A percentile compares a stretch with the other conserved stretches of the same genome.
Conservation (phyloP, 1,284 basidiomycete species). For the Porogramme epimiltina region DNA sequence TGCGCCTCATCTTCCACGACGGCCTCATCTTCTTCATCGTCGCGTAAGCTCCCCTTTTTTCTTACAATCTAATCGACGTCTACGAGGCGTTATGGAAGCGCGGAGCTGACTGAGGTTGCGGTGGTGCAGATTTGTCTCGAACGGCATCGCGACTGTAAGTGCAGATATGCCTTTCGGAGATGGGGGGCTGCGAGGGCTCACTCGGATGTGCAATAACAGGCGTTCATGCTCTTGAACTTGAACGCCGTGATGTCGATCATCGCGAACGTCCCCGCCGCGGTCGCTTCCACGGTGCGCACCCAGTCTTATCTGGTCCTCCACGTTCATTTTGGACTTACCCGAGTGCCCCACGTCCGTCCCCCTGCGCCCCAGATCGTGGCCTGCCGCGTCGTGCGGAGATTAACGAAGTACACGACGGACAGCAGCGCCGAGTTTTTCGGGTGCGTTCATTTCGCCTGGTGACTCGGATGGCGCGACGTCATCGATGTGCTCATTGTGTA, state of each 20-base stretch:
- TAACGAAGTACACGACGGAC: constrained; percentile 56
- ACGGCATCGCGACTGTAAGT: constrained; percentile 64
- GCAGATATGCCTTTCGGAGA: no score
- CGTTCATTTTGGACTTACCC: no score
- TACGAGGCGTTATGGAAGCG: no score
- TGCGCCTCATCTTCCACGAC: constrained; percentile 67
- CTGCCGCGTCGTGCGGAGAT: constrained; percentile 65
- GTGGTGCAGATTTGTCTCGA: constrained; percentile 57
- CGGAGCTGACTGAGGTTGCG: neutral
- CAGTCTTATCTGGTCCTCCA: neutral
- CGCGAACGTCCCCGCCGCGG: constrained; percentile 72
- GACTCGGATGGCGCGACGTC: neutral
- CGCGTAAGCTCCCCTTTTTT: constrained; percentile 64
- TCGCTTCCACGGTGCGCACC: constrained; percentile 58
- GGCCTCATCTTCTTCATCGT: constrained; percentile 75
- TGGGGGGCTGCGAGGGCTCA: no score
- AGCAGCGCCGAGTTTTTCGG: constrained; percentile 50
- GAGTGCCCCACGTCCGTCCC: no score
- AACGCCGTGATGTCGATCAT: constrained; percentile 78
- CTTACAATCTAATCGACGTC: neutral
- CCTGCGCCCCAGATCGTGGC: constrained; percentile 60
- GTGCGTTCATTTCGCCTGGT: constrained; percentile 38
- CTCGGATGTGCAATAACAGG: constrained; percentile 33
- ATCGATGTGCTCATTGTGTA: neutral
- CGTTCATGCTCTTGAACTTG: constrained; percentile 71